Base-by-base conservation (phyloP, 2,329 filamentous ascomycete species). In the Parasarocladium wereldwijsianum region DNA sequence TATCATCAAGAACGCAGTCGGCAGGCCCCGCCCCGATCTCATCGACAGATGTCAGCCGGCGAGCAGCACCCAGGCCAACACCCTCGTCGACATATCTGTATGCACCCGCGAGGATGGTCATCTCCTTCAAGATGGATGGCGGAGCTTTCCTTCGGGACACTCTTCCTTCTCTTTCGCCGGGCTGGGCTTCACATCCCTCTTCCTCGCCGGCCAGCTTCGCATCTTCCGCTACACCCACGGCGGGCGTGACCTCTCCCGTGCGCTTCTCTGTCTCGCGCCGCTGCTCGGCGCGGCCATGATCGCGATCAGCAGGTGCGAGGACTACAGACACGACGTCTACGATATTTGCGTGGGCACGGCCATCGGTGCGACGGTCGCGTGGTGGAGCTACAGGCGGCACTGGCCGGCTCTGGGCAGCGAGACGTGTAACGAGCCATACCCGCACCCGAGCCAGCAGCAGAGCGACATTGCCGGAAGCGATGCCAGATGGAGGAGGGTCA, bases 1-100 rank as follows among this genome's bases (percentile, higher is more conserved):
- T 49, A 59, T 87, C 17, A 66, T 96, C 47, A 98, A 98, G 55
- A 93, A 93, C 47, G 69, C 79, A 8, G 80, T 87, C 16, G 83
- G 83, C 7, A 61, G 83, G 8, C 83, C 85, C 11, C 57, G 69
- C 5, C 69, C 69, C 0, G 69, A 74, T 39, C 48, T 74, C 4
- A 47, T 74, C 16, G 74, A 78, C n/a, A 75, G 90, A 21, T 98
- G 90, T 55, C 76, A 80, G 39, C 86, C 90, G 1, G 56, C 44
- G 1, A 18, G 46, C 0, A 58, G 52, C 19, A 69, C 68, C 3
- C 57, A 63, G 23, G 47, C 46, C 5, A 45, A 66, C 39, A 50
- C 53, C 4, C 60, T 79, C 2, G 73, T 80, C 21, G 71, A 66
- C 11, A 68, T 76, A 29, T 63, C 70, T 18, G 68, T 86, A 3